Evolutionary conservation across 306 rosid genomes (phyloP).

Genomic region (Vigna radiata): DNA sequence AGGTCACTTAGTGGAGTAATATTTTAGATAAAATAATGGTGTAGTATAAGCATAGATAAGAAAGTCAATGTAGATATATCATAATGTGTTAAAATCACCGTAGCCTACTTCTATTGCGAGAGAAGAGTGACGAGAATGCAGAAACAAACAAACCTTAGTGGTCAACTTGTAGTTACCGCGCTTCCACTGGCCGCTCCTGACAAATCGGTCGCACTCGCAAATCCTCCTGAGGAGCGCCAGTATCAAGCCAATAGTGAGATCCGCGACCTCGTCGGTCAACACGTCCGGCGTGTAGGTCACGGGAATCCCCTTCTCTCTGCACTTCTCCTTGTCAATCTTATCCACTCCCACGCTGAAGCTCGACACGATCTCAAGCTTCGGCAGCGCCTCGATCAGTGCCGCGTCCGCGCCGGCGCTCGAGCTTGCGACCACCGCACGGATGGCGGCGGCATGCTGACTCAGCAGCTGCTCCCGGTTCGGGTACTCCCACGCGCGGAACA

Average conservation of each 20-base stretch:
- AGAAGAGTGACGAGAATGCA: neutral
- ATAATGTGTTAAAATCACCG: neutral
- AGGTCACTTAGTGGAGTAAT: too few species aligned
- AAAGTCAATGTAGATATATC: neutral
- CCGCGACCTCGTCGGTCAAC: constrained; percentile 87
- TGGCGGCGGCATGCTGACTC: constrained; percentile 50
- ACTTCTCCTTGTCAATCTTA: constrained; percentile 61
- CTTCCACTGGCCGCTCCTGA: constrained; percentile 79
- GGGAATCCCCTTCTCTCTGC: constrained; percentile 71
- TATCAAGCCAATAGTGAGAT: constrained; percentile 68
- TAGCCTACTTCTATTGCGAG: too few species aligned
- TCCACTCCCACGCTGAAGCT: constrained; percentile 82
- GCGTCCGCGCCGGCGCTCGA: constrained; percentile 60
- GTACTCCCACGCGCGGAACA: constrained; percentile 55
- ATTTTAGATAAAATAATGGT: too few species aligned
- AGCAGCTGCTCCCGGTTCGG: constrained; percentile 52
- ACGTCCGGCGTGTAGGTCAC: constrained; percentile 86
- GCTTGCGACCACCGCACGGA: constrained; percentile 70
- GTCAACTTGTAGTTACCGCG: constrained; percentile 66
- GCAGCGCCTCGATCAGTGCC: constrained; percentile 59
- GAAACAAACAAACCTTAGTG: constrained; percentile 59
- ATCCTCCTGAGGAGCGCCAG: constrained; percentile 66
- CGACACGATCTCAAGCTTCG: constrained; percentile 77
- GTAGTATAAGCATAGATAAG: neutral
- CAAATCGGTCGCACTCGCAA: constrained; percentile 66